These are phyloP conservation scores for Cladobotryum protrusum DNA, from an alignment of 2,329 filamentous ascomycete species.

Conservation along the genomic window DNA sequence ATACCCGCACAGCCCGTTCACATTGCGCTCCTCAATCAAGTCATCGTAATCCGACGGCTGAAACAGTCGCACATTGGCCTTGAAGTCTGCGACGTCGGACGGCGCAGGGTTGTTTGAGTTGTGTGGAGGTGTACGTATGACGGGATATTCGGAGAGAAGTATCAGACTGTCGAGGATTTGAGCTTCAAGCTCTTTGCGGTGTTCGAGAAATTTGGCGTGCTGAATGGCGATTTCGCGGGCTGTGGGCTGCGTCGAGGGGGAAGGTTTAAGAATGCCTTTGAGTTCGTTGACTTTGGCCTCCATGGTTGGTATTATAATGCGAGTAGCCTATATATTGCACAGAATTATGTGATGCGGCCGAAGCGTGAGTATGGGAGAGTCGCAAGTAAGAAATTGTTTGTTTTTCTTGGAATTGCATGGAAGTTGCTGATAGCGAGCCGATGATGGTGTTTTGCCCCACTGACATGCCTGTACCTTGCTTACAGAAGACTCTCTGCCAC, in stretches of 20 bases:
- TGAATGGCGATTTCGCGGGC: conserved; percentile 64
- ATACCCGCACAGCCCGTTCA: conserved; percentile 77
- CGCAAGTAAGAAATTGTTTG: too few species aligned
- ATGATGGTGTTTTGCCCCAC: too few species aligned
- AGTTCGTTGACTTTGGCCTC: conserved; percentile 27
- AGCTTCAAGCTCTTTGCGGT: conserved; percentile 71
- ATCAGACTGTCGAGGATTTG: conserved; percentile 68
- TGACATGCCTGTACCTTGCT: too few species aligned
- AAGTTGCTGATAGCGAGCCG: neutral
- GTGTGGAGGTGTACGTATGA: conserved; percentile 24
- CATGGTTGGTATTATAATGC: conserved; percentile 15
- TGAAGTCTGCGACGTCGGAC: conserved; percentile 60
- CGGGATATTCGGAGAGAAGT: conserved; percentile 57
- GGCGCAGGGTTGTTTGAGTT: conserved; percentile 45
- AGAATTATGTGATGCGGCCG: too few species aligned
- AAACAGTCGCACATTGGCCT: conserved; percentile 62
- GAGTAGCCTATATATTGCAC: too few species aligned
- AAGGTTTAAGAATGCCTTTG: conserved; percentile 55
- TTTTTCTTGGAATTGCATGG: neutral
- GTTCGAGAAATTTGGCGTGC: conserved; percentile 76
- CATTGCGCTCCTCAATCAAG: conserved; percentile 82
- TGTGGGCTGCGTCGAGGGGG: conserved; percentile 19
- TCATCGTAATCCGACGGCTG: conserved; percentile 86
- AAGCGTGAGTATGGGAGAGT: too few species aligned
- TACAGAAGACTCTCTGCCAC: too few species aligned